Conservation (phyloP, 768 basidiomycete species). For the Lepiota brunneoincarnata region DNA sequence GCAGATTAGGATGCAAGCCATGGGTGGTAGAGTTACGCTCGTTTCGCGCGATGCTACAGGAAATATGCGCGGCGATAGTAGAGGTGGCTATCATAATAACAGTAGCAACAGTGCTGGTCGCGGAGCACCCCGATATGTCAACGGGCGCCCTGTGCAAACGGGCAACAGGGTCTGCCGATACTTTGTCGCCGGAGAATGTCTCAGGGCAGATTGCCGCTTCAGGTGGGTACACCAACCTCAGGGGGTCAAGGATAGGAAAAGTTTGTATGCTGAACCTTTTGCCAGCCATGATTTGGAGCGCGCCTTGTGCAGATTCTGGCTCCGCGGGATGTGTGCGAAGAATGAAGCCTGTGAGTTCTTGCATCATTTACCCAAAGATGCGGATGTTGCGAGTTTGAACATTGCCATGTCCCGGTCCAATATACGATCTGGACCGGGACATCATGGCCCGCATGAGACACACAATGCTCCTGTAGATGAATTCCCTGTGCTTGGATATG, state of each 20-base stretch:
- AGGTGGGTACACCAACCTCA: conserved; percentile 56
- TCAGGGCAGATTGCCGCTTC: conserved; percentile 95
- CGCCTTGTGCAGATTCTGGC: conserved; percentile 95
- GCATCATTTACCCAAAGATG: conserved; percentile 85
- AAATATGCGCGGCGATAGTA: conserved; percentile 35
- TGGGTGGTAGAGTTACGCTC: conserved; percentile 68
- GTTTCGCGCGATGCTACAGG: conserved; percentile 53
- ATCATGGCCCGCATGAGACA: conserved; percentile 33
- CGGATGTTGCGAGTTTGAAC: conserved; percentile 71
- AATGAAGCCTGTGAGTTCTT: conserved; percentile 96
- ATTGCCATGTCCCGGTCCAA: conserved; percentile 66
- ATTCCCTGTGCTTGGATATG: conserved; percentile 66
- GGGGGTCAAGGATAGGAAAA: background rate
- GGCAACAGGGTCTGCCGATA: conserved; percentile 91
- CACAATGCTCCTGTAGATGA: conserved; percentile 55
- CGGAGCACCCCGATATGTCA: conserved; percentile 40
- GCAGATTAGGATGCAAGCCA: conserved; percentile 52
- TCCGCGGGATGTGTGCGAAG: conserved; percentile 95
- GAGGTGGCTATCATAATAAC: conserved; percentile 21
- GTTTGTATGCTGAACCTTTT: conserved; percentile 10
- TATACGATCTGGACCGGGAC: conserved; percentile 42
- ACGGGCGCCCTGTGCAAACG: conserved; percentile 55
- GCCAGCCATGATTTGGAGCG: conserved; percentile 90
- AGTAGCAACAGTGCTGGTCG: conserved; percentile 27
- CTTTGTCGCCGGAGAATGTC: conserved; percentile 94